These are phyloP conservation scores for Botrytis aclada DNA, from an alignment of 2,329 filamentous ascomycete species.

Conservation along the genomic window DNA sequence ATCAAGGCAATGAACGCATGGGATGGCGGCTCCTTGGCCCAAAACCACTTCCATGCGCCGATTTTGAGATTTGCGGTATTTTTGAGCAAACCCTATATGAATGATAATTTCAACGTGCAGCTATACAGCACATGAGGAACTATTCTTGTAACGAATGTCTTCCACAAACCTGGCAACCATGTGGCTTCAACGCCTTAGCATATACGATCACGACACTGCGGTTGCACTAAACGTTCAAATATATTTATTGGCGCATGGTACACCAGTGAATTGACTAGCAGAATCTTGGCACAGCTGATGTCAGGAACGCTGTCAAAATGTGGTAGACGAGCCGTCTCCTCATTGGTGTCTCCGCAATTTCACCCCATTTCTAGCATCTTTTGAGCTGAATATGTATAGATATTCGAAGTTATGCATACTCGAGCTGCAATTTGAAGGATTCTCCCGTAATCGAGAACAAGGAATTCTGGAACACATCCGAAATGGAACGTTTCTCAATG, in stretches of 20 bases:
- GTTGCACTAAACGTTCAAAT: neutral
- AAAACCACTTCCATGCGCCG: neutral
- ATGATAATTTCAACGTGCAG: neutral
- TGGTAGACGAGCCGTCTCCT: slow-evolving; percentile 9
- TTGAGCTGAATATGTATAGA: slow-evolving; percentile 2
- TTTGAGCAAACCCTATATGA: neutral
- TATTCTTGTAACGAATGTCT: neutral
- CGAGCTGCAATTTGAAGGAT: neutral
- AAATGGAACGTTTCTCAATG: neutral
- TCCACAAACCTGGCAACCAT: neutral
- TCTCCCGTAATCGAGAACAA: neutral
- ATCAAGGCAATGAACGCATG: neutral
- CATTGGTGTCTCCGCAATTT: neutral
- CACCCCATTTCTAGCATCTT: neutral
- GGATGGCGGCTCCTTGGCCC: neutral
- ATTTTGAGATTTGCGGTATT: neutral
- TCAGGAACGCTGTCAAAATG: slow-evolving; percentile 14
- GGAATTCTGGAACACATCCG: neutral
- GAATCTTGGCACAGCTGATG: slow-evolving; percentile 10
- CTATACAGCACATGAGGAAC: neutral
- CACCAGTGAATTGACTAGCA: neutral
- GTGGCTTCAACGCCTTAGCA: slow-evolving; percentile 2
- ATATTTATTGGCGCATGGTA: neutral
- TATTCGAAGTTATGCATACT: neutral
- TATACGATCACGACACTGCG: neutral